Evolutionary conservation across 257 asterid species (phyloP).

Genomic region (Dorcoceras hygrometricum): DNA sequence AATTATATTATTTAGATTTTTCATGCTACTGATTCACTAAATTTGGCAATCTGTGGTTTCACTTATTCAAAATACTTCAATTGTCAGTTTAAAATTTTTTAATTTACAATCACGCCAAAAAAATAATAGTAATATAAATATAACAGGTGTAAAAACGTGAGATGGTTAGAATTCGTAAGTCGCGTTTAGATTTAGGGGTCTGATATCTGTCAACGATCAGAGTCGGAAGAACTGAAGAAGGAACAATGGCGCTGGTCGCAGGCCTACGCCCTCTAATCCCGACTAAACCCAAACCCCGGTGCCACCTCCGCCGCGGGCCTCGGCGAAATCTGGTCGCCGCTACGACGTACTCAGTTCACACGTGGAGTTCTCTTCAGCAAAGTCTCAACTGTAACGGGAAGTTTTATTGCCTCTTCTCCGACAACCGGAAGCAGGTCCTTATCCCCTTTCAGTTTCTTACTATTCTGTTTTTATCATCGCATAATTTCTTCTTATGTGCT

Average conservation of each 20-base stretch:
- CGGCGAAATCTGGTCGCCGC: constrained; percentile 22
- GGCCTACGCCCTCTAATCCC: constrained; percentile 36
- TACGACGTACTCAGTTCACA: constrained; percentile 24
- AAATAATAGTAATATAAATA: no score
- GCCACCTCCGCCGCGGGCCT: constrained; percentile 27
- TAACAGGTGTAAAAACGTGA: background rate
- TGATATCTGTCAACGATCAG: no score
- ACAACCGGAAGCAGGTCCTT: constrained; percentile 65
- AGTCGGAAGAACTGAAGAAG: background rate
- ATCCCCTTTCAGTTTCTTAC: background rate
- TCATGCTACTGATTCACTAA: no score
- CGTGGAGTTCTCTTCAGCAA: constrained; percentile 41
- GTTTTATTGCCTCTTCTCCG: constrained; percentile 68
- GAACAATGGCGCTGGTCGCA: constrained; percentile 59
- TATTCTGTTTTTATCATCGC: background rate
- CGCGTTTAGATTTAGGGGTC: background rate
- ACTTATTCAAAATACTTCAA: no score
- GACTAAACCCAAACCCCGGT: constrained; percentile 21
- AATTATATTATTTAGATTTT: no score
- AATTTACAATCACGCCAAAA: no score
- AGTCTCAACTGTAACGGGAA: constrained; percentile 48
- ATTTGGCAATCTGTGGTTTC: no score
- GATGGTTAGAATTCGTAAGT: background rate
- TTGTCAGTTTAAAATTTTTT: no score
- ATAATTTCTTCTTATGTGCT: background rate